phyloP scores from a whole-genome alignment of 164 flowering plant genomes.

The Taxillus chinensis region DNA sequence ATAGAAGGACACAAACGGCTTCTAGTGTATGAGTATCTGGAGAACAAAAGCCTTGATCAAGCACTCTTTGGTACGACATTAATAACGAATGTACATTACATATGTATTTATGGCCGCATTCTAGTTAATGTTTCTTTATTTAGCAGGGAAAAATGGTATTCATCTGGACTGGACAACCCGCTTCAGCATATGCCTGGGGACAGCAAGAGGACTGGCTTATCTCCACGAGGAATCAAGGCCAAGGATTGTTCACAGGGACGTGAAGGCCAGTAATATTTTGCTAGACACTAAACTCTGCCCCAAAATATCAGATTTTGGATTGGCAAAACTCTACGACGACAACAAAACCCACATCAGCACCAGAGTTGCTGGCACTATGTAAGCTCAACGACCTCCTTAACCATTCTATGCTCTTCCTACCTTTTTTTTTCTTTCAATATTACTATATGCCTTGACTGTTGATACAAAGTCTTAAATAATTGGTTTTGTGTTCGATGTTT shows the following conservation, averaged over 20 bases:
- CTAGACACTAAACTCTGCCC: constrained; percentile 49
- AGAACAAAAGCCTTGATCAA: constrained; percentile 70
- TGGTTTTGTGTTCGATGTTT: too few relatives aligned
- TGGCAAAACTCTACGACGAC: constrained; percentile 65
- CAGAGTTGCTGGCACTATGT: constrained; percentile 63
- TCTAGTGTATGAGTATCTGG: constrained; percentile 71
- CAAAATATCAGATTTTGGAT: constrained; percentile 63
- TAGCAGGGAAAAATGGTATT: constrained; percentile 32
- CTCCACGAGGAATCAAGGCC: constrained; percentile 71
- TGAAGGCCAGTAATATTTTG: constrained; percentile 75
- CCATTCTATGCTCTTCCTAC: too few relatives aligned
- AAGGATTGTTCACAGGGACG: constrained; percentile 68
- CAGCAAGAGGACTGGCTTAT: constrained; percentile 68
- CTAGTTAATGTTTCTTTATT: too few relatives aligned
- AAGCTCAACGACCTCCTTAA: constrained; percentile 6
- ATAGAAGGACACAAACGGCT: constrained; percentile 53
- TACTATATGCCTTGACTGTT: too few relatives aligned
- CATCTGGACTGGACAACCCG: constrained; percentile 53
- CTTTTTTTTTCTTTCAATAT: too few relatives aligned
- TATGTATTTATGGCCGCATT: too few relatives aligned
- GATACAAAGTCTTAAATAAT: too few relatives aligned
- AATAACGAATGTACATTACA: neutral
- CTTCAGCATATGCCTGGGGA: constrained; percentile 54
- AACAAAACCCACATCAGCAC: constrained; percentile 57
- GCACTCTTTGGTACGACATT: constrained; percentile 52